Percentiles rank a stretch among this genome's conserved stretches.
Conservation (phyloP, 2,329 filamentous ascomycete species). For the Penicillium glabrum region DNA sequence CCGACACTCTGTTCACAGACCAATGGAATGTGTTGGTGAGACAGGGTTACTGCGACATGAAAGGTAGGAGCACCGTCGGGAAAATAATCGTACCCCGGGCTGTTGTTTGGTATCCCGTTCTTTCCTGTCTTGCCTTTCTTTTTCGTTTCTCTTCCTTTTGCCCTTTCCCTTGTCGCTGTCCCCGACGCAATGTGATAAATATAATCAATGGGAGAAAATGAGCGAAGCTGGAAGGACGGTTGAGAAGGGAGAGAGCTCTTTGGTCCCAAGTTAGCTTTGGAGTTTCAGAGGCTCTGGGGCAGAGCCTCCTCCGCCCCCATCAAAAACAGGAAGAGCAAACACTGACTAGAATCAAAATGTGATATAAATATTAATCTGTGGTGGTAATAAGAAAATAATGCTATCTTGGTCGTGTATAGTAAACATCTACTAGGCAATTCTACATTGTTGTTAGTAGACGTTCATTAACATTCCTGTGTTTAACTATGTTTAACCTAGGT, state of each 20-base stretch:
- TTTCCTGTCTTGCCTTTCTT: neutral
- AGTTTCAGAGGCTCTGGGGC: neutral
- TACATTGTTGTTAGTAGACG: neutral
- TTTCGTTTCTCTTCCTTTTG: neutral
- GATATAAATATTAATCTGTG: neutral
- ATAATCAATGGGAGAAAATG: neutral
- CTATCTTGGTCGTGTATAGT: neutral
- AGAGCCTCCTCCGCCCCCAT: neutral
- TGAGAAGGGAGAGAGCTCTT: neutral
- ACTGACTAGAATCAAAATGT: neutral
- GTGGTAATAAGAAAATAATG: neutral
- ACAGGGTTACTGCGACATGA: constrained; percentile 1
- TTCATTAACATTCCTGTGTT: neutral
- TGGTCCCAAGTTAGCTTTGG: neutral
- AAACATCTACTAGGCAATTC: neutral
- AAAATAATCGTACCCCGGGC: neutral
- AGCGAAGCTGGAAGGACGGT: constrained; percentile 1
- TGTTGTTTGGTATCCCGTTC: neutral
- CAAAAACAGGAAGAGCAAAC: neutral
- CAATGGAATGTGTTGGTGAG: neutral
- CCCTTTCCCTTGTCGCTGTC: neutral
- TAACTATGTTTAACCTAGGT: constrained; percentile 1
- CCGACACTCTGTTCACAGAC: neutral
- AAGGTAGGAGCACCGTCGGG: constrained; percentile 1
- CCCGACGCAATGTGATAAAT: neutral